Evolutionary conservation across 1,284 basidiomycete species (phyloP), one percentile per base, ranked within the genome.

Genomic region (Trametes versicolor): DNA sequence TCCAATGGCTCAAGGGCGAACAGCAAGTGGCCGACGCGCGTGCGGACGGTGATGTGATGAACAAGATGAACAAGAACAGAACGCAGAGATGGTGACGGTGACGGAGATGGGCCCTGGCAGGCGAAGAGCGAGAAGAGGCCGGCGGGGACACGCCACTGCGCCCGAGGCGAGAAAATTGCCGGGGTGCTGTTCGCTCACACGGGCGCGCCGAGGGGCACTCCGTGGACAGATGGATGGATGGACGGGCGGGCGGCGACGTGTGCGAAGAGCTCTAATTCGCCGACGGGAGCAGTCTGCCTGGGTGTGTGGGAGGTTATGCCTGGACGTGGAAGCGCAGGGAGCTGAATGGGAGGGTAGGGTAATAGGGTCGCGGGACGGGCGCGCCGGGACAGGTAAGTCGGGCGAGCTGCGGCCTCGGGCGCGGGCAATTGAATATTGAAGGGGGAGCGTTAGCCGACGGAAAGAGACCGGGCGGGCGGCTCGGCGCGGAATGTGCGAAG

Each of bases 181-280:
- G 53, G 39, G 53, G 34, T 58, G n/a, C 47, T 23, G 25, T 47
- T 34, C 29, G 19, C 54, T 45, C 54, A n/a, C 54, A 56, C 41
- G 53, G 53, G 15, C 51, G 34, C 39, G 53, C 23, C 13, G 25
- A 21, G 25, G 8, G 39, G 39, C 15, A 17, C n/a, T n/a, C n/a
- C n/a, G n/a, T 17, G 41, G 55, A 48, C 21, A 37, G 55, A 19
- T 36, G 55, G 34, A 21, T 15, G 36, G 55, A 19, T 36, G 55
- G 34, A 21, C 21, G 36, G 37, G 49, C 10, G 23, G 47, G 23
- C 32, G 47, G 48, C n/a, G 58, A 52, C 25, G 48, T 45, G 32
- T 1, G 36, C 36, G 48, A 43, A 50, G 50, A 47, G 58, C 58
- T 54, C 51, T 54, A 34, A 47, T 47, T 37, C 41, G 39, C 19